Conservation (phyloP, 768 basidiomycete species). For the Termitomyces eurrhizus region DNA sequence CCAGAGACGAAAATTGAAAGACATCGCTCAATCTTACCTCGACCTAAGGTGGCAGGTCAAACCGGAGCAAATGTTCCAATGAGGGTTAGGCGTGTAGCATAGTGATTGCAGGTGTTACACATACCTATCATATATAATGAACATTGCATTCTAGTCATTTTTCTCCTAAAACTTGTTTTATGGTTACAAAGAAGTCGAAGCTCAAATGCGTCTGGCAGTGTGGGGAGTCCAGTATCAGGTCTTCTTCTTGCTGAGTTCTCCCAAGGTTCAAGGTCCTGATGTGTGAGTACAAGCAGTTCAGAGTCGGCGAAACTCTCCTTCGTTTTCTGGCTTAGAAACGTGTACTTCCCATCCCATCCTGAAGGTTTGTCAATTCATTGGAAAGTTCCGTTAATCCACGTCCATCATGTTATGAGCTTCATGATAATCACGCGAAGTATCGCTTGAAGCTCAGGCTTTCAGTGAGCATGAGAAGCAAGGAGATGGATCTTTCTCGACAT, state of each 20-base stretch:
- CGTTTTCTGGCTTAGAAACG: slow-evolving; percentile 23
- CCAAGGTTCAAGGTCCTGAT: too few relatives aligned
- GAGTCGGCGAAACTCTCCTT: too few relatives aligned
- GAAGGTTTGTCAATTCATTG: slow-evolving; percentile 32
- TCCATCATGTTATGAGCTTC: background rate
- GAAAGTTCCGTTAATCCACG: background rate
- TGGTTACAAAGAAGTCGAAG: too few relatives aligned
- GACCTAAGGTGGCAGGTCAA: slow-evolving; percentile 36
- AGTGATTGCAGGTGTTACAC: background rate
- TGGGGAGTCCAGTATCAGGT: too few relatives aligned
- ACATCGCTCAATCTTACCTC: slow-evolving; percentile 31
- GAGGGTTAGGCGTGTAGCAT: slow-evolving; percentile 27
- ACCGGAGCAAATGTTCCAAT: slow-evolving; percentile 31
- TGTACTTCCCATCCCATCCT: slow-evolving; percentile 36
- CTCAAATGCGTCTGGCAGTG: too few relatives aligned
- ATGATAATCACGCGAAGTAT: slow-evolving; percentile 36
- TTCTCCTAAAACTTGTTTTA: too few relatives aligned
- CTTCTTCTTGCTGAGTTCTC: too few relatives aligned
- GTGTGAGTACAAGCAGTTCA: too few relatives aligned
- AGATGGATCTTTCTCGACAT: slow-evolving; percentile 36
- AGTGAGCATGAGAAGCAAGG: slow-evolving; percentile 30
- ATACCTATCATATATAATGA: background rate
- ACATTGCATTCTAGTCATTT: too few relatives aligned
- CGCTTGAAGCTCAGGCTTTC: slow-evolving; percentile 42
- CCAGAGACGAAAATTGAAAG: slow-evolving; percentile 32